Percentiles rank a stretch among this genome's conserved stretches.
Evolutionary conservation across 2,329 filamentous ascomycete species (phyloP).

Genomic region (Mycogone perniciosa): DNA sequence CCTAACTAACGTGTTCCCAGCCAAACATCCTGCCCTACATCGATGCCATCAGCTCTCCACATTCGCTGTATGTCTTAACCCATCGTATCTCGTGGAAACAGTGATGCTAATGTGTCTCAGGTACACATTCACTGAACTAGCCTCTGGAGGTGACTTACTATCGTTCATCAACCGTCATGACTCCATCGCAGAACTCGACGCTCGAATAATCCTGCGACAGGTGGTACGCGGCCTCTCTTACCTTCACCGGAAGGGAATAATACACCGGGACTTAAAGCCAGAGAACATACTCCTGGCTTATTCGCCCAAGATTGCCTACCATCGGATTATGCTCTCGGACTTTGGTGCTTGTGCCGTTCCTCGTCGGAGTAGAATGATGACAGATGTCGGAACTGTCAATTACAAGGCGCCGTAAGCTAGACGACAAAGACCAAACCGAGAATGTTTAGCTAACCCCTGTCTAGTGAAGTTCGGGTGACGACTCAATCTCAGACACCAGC

Average conservation of each 20-base stretch:
- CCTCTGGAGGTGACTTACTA: conserved; percentile 48
- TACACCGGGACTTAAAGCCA: conserved; percentile 49
- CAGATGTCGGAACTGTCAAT: conserved; percentile 38
- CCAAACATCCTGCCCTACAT: conserved; percentile 49
- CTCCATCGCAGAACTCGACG: conserved; percentile 34
- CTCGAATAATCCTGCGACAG: conserved; percentile 41
- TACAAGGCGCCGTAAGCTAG: conserved; percentile 45
- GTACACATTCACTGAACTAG: conserved; percentile 52
- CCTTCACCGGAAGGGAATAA: conserved; percentile 43
- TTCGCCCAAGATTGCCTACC: conserved; percentile 36
- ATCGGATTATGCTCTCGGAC: conserved; percentile 45
- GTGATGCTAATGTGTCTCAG: conserved; percentile 24
- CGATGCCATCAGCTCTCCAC: conserved; percentile 43
- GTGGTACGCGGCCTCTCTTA: conserved; percentile 40
- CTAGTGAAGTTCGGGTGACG: conserved; percentile 33
- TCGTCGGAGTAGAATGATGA: conserved; percentile 36
- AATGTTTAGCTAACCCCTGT: conserved; percentile 4
- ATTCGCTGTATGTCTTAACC: conserved; percentile 34
- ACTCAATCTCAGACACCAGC: conserved; percentile 25
- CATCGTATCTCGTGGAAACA: accelerated
- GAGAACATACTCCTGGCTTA: conserved; percentile 47
- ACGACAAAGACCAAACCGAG: neutral
- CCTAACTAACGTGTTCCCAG: conserved; percentile 26
- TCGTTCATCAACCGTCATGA: conserved; percentile 38
- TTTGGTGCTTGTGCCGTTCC: conserved; percentile 44